phyloP scores from a whole-genome alignment of 768 basidiomycete genomes.

The Polyporus arcularius region DNA sequence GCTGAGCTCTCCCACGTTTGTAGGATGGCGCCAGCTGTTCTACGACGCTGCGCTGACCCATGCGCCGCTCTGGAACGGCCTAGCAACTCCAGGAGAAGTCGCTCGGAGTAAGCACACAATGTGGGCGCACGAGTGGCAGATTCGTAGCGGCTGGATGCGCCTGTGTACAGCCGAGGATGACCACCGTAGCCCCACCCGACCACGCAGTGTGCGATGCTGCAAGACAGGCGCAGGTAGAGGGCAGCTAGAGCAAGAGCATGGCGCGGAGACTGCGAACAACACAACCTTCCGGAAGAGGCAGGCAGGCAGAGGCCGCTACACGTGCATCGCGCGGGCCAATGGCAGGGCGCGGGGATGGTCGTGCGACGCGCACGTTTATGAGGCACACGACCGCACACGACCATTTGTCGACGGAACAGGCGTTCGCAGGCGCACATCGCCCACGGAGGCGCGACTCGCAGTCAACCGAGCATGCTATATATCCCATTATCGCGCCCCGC shows the following conservation, averaged over 20 bases:
- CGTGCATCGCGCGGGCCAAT: conserved; percentile 31
- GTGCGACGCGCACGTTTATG: conserved; percentile 31
- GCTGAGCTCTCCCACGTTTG: background rate
- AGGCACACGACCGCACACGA: conserved; percentile 29
- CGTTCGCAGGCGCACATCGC: conserved; percentile 11
- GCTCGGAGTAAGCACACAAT: too few relatives aligned
- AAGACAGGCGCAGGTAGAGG: too few relatives aligned
- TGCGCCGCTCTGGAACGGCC: background rate
- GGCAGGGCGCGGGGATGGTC: conserved; percentile 23
- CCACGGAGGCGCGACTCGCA: conserved; percentile 4
- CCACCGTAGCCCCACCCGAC: too few relatives aligned
- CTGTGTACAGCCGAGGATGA: too few relatives aligned
- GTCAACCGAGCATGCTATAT: background rate
- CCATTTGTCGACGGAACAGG: conserved; percentile 21
- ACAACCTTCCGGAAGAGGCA: conserved; percentile 13
- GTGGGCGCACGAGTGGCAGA: too few relatives aligned
- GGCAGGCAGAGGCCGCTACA: conserved; percentile 18
- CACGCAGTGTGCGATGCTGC: too few relatives aligned
- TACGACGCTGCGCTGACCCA: background rate
- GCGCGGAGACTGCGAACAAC: conserved; percentile 7
- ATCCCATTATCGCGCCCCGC: background rate
- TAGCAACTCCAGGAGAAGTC: too few relatives aligned
- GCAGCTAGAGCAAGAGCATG: background rate
- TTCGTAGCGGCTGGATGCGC: too few relatives aligned
- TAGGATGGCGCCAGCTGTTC: background rate